Conservation (phyloP, 75 land plant genomes). For the Cupressus sempervirens region DNA sequence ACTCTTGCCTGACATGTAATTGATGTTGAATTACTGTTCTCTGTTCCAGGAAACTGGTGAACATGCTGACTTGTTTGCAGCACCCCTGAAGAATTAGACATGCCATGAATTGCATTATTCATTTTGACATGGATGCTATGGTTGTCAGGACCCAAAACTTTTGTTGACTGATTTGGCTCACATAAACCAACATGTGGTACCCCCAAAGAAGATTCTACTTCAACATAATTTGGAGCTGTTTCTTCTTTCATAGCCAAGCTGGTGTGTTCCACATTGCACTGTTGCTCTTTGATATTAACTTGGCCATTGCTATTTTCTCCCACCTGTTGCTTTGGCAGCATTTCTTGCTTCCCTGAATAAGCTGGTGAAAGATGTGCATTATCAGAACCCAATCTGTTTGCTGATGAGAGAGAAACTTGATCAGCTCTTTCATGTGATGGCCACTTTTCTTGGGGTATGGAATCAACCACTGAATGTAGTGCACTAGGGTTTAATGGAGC, state of each 20-base stretch:
- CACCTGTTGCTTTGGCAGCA: neutral
- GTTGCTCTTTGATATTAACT: neutral
- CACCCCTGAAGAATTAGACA: slow-evolving; percentile 30
- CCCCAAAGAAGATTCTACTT: neutral
- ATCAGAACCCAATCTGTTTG: neutral
- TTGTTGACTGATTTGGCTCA: neutral
- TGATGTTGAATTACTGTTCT: neutral
- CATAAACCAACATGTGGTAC: neutral
- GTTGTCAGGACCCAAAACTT: slow-evolving; percentile 4
- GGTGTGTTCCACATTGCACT: neutral
- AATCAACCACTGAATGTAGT: neutral
- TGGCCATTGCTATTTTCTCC: neutral
- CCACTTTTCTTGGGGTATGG: neutral
- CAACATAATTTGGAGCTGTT: neutral
- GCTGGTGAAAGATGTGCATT: neutral
- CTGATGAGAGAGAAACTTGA: neutral
- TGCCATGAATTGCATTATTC: slow-evolving; percentile 12
- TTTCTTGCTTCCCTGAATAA: neutral
- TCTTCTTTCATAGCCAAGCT: neutral
- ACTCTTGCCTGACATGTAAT: neutral
- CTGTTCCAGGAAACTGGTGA: slow-evolving; percentile 1
- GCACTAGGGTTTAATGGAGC: neutral
- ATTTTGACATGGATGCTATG: neutral
- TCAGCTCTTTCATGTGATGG: neutral
- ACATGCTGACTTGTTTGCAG: slow-evolving; percentile 17